Evolutionary conservation across 768 basidiomycete genomes (phyloP).

Genomic region (Mycena leptocephala): DNA sequence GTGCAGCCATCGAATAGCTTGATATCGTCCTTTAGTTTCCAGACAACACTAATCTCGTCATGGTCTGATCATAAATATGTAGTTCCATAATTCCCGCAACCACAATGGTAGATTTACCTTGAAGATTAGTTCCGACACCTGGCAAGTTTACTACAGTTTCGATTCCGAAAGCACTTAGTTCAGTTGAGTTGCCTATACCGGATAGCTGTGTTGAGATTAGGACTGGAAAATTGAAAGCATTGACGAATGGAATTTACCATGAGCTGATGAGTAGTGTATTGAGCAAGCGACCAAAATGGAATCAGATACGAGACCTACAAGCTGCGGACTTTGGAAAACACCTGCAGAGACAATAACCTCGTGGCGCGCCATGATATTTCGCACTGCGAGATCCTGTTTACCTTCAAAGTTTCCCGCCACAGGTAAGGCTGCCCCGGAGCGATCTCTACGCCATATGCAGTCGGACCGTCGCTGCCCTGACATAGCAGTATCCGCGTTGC

Average conservation of each 20-base stretch:
- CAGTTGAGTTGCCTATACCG: constrained; percentile 42
- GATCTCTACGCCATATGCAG: constrained; percentile 39
- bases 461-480: constrained; percentile 26
- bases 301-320: constrained; percentile 20
- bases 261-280: constrained; percentile 16
- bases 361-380: constrained; percentile 34
- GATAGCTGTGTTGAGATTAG: constrained; percentile 36
- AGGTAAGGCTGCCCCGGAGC: constrained; percentile 36
- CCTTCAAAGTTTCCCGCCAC: constrained; percentile 37
- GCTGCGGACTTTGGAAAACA: constrained; percentile 41
- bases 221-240: background rate
- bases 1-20: constrained; percentile 40
- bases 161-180: constrained; percentile 40
- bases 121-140: constrained; percentile 49
- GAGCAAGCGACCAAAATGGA: background rate
- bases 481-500: constrained; percentile 36
- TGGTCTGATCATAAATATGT: constrained; percentile 30
- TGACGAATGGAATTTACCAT: constrained; percentile 18
- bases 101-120: constrained; percentile 37
- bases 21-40: constrained; percentile 39
- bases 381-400: constrained; percentile 27
- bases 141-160: constrained; percentile 41
- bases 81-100: background rate
- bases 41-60: constrained; percentile 40
- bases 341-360: constrained; percentile 41